Evolutionary conservation across 208 protist species (phyloP).

Genomic region (Trypanosoma brucei): DNA sequence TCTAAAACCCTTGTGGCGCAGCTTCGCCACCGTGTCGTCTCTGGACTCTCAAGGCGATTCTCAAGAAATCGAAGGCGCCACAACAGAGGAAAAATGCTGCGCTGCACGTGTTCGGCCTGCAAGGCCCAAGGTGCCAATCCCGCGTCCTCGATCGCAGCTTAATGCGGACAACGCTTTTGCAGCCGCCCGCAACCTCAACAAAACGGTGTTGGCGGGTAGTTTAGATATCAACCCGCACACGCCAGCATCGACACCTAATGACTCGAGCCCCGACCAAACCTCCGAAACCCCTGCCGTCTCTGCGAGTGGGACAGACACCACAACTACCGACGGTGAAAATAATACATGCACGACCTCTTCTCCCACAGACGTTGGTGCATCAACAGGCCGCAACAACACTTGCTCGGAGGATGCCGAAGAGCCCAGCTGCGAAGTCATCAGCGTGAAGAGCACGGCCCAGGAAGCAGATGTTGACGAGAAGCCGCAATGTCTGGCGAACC

Average conservation of each 20-base stretch:
- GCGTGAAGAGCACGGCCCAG: not conserved
- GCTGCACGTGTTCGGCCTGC: not conserved
- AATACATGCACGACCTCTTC: too few species aligned
- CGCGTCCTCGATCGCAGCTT: conserved; percentile 22
- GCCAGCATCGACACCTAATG: not conserved
- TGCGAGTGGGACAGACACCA: too few species aligned
- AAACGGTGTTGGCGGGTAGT: not conserved
- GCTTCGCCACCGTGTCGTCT: conserved; percentile 15
- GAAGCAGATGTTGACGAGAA: not conserved
- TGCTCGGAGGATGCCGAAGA: too few species aligned
- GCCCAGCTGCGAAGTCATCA: not conserved
- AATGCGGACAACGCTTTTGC: not conserved
- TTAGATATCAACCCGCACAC: not conserved
- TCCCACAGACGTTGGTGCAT: too few species aligned
- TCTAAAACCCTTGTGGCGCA: not conserved
- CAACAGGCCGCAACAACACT: too few species aligned
- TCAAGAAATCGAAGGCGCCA: not conserved
- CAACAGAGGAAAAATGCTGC: conserved; percentile 6
- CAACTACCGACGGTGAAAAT: too few species aligned
- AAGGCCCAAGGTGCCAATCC: conserved; percentile 14
- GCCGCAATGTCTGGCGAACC: not conserved
- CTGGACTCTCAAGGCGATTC: conserved; percentile 19
- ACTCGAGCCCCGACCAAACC: too few species aligned
- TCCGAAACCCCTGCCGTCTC: too few species aligned
- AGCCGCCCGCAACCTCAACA: not conserved